Base-by-base conservation (phyloP, 805 yeast genomes). In the Starmerella khaoyaiensis region DNA sequence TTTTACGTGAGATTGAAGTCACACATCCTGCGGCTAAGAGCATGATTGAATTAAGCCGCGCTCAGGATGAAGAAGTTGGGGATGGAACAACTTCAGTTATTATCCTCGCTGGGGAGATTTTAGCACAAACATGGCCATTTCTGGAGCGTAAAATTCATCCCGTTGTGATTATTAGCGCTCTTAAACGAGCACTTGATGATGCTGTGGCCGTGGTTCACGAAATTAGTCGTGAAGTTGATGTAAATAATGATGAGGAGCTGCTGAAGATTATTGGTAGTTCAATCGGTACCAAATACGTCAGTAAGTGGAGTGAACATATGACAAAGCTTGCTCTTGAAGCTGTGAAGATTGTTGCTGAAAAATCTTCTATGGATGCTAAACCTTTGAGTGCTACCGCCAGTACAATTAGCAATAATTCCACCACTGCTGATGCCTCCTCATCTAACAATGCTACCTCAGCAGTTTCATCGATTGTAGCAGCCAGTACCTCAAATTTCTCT, bases 21-120 rank as follows among this genome's bases (percentile, higher is more conserved):
- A 84, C 95, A 4, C 98, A 90, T 58, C 98, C 99, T 9, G 99
- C 98, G 4, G 99, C 99, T 32, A 90, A 90, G 63, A 79, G 94
- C 22, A 90, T 90, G 97, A 80, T 90, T 55, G 98, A 90, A 63
- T 71, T 90, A 48, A 76, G 90, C 53, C 74, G 98, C 63, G 86
- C 98, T 5, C 96, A 87, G 64, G 98, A 87, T 57, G 98, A 87
- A 63, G 98, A 87, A 63, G 98, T 74, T 39, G 99, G 99, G 39
- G 99, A 90, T 55, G 97, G 97, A 44, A 86, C 99, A 42, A 90
- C 99, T 19, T 79, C 95, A 7, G 99, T 90, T 37, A 90, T 90
- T 54, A 87, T 90, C 46, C 65, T 87, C 39, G 97, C 98, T 15
- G 98, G 98, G 46, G 98, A 90, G 59, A 83, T 90, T 40, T 67